Evolutionary conservation across 1,139 yeast genomes (phyloP), one percentile per base, ranked within the genome.

Genomic region (Meyerozyma guilliermondii): DNA sequence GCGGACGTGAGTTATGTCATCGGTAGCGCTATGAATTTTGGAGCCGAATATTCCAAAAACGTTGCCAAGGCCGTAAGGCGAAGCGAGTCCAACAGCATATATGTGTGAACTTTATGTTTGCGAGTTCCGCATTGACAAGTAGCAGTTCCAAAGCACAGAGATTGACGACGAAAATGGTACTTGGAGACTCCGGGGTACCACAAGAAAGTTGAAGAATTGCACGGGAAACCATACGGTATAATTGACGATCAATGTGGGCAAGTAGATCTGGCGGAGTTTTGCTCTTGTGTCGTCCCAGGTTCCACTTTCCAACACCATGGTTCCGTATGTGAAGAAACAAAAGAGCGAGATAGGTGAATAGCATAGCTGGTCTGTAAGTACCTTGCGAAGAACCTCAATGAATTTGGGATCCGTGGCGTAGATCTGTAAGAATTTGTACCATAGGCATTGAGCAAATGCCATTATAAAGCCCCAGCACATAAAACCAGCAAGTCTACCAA

Each of bases 161-260:
- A 92, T 71, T 10, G 94, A 81, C 1, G 96, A 84, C 45, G 95
- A 83, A 58, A 92, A 91, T 0, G 97, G 97, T 4, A 91, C 95
- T 61, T 92, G 98, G 51, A 81, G 76, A 47, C 77, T 76, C 43
- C 81, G 70, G 0, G 98, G 97, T 58, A 92, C 78, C 8, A 87
- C 58, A 48, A 88, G 69, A 55, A 92, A 92, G 62, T 92, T 92
- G 52, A 91, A 70, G 53, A 92, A 87, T 60, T 92, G 98, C 7
- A 92, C 95, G 2, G 91, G 80, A 40, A 96, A 95, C 98, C 98
- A 92, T n/a, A 92, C 81, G 44, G 86, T 72, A 60, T 83, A 87
- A 60, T 89, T 91, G 44, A 83, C 80, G 35, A 84, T 80, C 45
- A 91, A 65, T 0, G 98, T 92, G 35, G 83, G 80, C 29, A 91